Evolutionary conservation across 441 rosid species (phyloP), one percentile per base, ranked within the genome.

Genomic region (Capsella rubella): DNA sequence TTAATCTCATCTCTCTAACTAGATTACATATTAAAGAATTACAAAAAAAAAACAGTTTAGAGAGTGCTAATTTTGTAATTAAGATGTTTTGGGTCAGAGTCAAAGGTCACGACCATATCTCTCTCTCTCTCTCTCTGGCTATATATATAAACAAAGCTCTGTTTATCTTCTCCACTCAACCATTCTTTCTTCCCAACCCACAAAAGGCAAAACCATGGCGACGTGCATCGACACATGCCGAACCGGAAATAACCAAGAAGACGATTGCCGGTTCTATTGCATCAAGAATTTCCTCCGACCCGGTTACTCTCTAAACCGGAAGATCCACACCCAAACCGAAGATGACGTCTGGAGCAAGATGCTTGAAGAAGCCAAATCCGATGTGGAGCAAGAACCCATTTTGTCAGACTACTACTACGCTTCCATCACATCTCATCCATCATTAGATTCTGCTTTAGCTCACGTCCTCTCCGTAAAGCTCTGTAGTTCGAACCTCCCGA

Each of bases 391-490:
- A 62, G 98, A 89, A 76, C 94, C 94, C 10, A 58, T 93, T 7
- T 67, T 89, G 50, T 87, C 90, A 0, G 69, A 45, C 72, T 90
- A 87, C 67, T 92, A 90, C 31, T 65, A 76, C 70, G 59, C 82
- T 64, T 88, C 93, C 4, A 81, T 93, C 32, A 59, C 89, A 52
- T 87, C 87, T 4, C 95, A 87, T 0, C 81, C 42, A 28, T 88
- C 93, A 0, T 42, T 93, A 0, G 85, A 78, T 25, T 69, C 81
- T 8, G 96, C 97, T 21, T 62, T 91, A 42, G 96, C 97, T 1
- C 78, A 81, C 70, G 87, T 82, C 62, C 87, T 93, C 11, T 81
- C 98, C 0, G 75, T 85, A 27, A 91, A 87, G 84, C 82, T 91
- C 42, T 71, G 92, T 76, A 84, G 74, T 71, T 73, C 79, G 16